Base-by-base conservation (phyloP, 78 protist species). In the Neovahlkampfia damariscottae region DNA sequence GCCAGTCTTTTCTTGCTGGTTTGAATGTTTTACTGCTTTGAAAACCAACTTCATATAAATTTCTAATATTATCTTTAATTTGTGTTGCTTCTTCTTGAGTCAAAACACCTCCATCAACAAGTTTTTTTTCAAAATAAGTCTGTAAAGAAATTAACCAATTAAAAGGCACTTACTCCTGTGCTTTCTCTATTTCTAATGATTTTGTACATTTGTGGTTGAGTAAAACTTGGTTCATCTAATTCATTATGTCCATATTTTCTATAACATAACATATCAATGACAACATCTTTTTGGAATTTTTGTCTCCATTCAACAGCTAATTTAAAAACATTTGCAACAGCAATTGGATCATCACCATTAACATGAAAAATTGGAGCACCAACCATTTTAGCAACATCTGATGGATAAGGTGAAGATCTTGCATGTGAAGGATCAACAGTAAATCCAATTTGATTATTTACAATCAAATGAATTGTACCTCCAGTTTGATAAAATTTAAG, bases 161-260 rank as follows among this genome's bases (percentile, higher is more conserved):
- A 66, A 36, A 78, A 37, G 4, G 81, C 78, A 19, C 37, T n/a
- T 6, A 35, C 70, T 79, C 37, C 77, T 75, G 6, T 74, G 74
- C 5, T 90, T 68, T 30, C 36, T 50, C 67, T 84, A 88, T 69
- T 38, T 69, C 74, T 67, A 70, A 92, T 91, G 70, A 38, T 50
- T 59, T 37, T 37, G 81, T 93, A 95, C 96, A 94, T 93, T 8
- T 72, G 80, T 67, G 99, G 97, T 83, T 96, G 99, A 34, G 99
- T 96, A 93, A 94, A 91, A 50, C 83, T 30, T 32, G 98, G 98
- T 68, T 92, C 91, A 79, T 94, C 98, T 9, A 90, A 50, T 77
- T 91, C 96, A 81, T 94, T 91, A 86, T 91, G 96, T 34, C 97
- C 97, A 32, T 75, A 77, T 30, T 85, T 79, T 32, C 96, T 72